A percentile compares a stretch with the other conserved stretches of the same genome.
These are phyloP conservation scores for Cryphonectria japonica DNA, from an alignment of 2,329 filamentous ascomycete genomes.

Conservation along the genomic window DNA sequence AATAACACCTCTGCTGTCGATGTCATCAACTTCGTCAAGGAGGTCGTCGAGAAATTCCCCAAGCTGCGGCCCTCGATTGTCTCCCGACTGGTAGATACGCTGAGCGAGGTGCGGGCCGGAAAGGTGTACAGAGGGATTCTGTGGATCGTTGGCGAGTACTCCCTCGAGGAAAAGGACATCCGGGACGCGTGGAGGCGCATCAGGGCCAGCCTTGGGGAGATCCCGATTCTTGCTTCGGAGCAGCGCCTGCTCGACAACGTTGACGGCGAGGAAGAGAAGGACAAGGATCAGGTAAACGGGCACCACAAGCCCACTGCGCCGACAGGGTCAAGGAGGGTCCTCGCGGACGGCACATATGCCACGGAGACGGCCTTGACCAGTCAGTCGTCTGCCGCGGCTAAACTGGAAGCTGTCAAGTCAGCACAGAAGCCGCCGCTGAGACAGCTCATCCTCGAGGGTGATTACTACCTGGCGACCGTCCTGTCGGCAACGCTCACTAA, in stretches of 20 bases:
- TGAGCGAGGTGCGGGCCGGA: slow-evolving; percentile 91
- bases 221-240: slow-evolving; percentile 93
- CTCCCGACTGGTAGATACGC: slow-evolving; percentile 82
- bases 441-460: slow-evolving; percentile 93
- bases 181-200: slow-evolving; percentile 97
- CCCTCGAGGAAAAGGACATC: slow-evolving; percentile 90
- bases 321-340: slow-evolving; percentile 84
- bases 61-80: slow-evolving; percentile 86
- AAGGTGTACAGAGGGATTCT: slow-evolving; percentile 97
- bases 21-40: slow-evolving; percentile 98
- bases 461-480: slow-evolving; percentile 94
- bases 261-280: slow-evolving; percentile 67
- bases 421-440: slow-evolving; percentile 94
- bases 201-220: slow-evolving; percentile 89
- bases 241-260: slow-evolving; percentile 88
- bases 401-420: slow-evolving; percentile 93
- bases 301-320: slow-evolving; percentile 75
- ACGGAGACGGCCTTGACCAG: slow-evolving; percentile 96
- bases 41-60: slow-evolving; percentile 98
- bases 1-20: slow-evolving; percentile 97
- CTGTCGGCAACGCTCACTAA: slow-evolving; percentile 96
- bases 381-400: slow-evolving; percentile 85
- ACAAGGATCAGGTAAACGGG: slow-evolving; percentile 73
- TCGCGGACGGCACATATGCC: slow-evolving; percentile 96
- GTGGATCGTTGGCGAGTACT: slow-evolving; percentile 98